Base-by-base conservation (phyloP, 306 rosid genomes). In the Argentina anserina region DNA sequence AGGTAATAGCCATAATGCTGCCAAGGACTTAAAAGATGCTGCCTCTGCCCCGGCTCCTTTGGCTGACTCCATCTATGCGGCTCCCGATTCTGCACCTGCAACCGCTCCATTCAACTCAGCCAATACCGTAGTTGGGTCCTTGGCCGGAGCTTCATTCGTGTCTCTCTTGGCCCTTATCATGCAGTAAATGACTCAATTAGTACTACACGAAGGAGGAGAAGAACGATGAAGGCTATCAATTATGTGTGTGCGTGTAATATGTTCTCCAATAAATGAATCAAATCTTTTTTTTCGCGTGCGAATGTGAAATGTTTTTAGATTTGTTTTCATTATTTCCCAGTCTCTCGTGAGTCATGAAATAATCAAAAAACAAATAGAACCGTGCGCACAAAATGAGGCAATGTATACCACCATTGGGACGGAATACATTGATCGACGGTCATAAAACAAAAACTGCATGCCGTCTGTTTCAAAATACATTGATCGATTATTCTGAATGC, bases 121-220 rank as follows among this genome's bases (percentile, higher is more conserved):
- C 42, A 36, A 36, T 9, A 61, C 23, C 66, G 9, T 15, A 25
- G 31, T 75, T 65, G 65, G 55, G 0, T 66, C 73, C 18, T 31
- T 75, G 47, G 49, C 61, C 4, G 73, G 68, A 75, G 79, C 74
- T 53, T 68, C 73, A 13, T 43, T 75, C 60, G 36, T 75, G 67
- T 31, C 67, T 60, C 31, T 75, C 36, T 56, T 75, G 59, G 34
- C 79, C 41, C 36, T 53, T 39, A 67, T 53, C 72, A n/a, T 67
- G 68, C 49, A 75, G 26, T 75, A 69, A 71, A 56, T 26, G 64
- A 34, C 41, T 9, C 2, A 6, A 70, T 21, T 25, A 34, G 29
- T 33, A 28, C 9, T 58, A 58, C 3, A 58, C 36, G 73, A 20
- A 31, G 9, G 41, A 31, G 14, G 40, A 46, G 43, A 29, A 52